A percentile compares a stretch with the other conserved stretches of the same genome.
Evolutionary conservation across 2,329 filamentous ascomycete species (phyloP).

Genomic region (Aspergillus sp.): DNA sequence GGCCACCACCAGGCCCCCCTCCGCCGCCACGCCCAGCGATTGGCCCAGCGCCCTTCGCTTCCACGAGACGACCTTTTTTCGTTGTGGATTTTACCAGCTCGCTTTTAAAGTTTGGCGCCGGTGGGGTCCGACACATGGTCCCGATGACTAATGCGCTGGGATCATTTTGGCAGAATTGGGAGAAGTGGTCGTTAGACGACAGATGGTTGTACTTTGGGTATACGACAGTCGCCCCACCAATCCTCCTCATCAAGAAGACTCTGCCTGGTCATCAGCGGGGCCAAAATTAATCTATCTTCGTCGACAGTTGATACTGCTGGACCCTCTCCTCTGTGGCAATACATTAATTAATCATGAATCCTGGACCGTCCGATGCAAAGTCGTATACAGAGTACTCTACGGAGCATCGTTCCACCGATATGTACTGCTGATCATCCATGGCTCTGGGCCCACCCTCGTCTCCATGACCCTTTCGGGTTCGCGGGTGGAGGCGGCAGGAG

Average conservation of each 20-base stretch:
- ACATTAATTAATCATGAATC: no score
- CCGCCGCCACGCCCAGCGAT: conserved; percentile 3
- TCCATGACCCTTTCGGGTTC: conserved; percentile 16
- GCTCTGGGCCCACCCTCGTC: conserved; percentile 12
- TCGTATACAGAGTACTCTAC: no score
- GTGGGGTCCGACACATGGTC: conserved; percentile 1
- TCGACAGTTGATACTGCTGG: no score
- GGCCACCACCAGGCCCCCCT: neutral
- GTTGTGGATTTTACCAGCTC: neutral
- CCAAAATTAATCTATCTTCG: no score
- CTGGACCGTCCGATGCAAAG: no score
- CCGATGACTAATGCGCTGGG: neutral
- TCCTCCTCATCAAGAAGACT: no score
- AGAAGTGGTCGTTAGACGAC: no score
- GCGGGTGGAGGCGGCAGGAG: conserved; percentile 1
- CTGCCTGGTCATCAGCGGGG: no score
- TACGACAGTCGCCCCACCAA: no score
- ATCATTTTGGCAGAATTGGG: neutral
- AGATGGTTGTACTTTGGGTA: no score
- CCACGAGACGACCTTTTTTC: conserved; percentile 13
- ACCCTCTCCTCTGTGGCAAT: no score
- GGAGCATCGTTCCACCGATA: no score
- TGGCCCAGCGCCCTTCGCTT: conserved; percentile 16
- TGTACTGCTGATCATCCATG: conserved; percentile 17
- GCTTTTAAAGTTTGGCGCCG: conserved; percentile 2